Evolutionary conservation across 805 yeast genomes (phyloP).

Genomic region (Ogataea philodendri): DNA sequence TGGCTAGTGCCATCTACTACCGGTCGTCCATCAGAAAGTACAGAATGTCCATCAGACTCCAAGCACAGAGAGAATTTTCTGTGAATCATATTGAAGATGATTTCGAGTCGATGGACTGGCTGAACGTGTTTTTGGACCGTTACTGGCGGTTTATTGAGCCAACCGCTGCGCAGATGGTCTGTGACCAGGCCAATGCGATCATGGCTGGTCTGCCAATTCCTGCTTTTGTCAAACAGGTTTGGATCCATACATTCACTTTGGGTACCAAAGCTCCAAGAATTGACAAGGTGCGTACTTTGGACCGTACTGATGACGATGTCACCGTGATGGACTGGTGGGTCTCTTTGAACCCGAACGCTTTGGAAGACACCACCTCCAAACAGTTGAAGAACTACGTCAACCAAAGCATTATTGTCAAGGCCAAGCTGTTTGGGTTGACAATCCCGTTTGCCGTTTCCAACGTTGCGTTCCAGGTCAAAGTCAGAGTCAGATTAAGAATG

Average conservation of each 20-base stretch:
- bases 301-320: constrained; percentile 85
- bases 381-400: constrained; percentile 83
- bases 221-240: constrained; percentile 73
- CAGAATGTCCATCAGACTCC: constrained; percentile 70
- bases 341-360: constrained; percentile 88
- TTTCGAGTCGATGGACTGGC: constrained; percentile 94
- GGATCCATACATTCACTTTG: constrained; percentile 85
- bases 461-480: constrained; percentile 69
- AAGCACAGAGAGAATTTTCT: constrained; percentile 82
- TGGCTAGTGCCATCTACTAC: constrained; percentile 65
- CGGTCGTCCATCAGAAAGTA: constrained; percentile 81
- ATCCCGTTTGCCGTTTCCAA: constrained; percentile 79
- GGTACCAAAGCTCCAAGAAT: constrained; percentile 97
- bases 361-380: constrained; percentile 79
- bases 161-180: constrained; percentile 76
- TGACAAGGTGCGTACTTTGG: constrained; percentile 84
- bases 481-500: constrained; percentile 83
- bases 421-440: constrained; percentile 76
- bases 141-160: constrained; percentile 95
- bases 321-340: constrained; percentile 98
- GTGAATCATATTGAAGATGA: constrained; percentile 81
- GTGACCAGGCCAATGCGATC: constrained; percentile 81
- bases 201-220: constrained; percentile 79
- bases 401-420: constrained; percentile 74
- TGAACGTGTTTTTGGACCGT: constrained; percentile 81